These are phyloP conservation scores for Fraxinus paxiana DNA, from an alignment of 305 asterid genomes.

Conservation along the genomic window DNA sequence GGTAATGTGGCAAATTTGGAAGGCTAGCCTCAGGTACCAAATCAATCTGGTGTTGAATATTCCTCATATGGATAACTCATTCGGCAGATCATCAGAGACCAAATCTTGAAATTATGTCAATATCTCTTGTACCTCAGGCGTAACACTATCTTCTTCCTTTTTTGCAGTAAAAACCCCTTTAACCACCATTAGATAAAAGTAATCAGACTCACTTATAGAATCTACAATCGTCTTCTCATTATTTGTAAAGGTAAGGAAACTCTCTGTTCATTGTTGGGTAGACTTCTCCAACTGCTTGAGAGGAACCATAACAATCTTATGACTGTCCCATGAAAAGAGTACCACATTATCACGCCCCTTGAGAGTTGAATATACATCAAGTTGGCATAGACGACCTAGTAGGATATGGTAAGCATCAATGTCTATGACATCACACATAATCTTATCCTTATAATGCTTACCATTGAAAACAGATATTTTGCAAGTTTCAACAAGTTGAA, in stretches of 20 bases:
- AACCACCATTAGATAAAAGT: neutral
- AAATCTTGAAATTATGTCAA: neutral
- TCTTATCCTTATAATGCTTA: no score
- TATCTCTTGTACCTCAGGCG: no score
- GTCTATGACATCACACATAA: neutral
- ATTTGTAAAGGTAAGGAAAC: neutral
- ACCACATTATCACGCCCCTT: neutral
- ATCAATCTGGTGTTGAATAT: neutral
- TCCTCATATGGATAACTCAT: neutral
- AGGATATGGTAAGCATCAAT: neutral
- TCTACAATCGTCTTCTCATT: neutral
- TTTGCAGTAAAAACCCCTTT: neutral
- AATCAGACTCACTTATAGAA: no score
- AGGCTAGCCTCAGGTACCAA: neutral
- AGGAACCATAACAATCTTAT: neutral
- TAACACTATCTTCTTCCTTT: no score
- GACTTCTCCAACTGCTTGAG: neutral
- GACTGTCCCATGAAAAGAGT: neutral
- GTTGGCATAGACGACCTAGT: neutral
- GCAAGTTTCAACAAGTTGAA: neutral
- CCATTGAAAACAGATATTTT: no score
- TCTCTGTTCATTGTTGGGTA: neutral
- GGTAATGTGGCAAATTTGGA: neutral
- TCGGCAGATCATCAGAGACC: neutral
- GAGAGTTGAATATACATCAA: neutral